Evolutionary conservation across 768 basidiomycete species (phyloP), one percentile per base, ranked within the genome.

Genomic region (Leucogyrophana mollusca): DNA sequence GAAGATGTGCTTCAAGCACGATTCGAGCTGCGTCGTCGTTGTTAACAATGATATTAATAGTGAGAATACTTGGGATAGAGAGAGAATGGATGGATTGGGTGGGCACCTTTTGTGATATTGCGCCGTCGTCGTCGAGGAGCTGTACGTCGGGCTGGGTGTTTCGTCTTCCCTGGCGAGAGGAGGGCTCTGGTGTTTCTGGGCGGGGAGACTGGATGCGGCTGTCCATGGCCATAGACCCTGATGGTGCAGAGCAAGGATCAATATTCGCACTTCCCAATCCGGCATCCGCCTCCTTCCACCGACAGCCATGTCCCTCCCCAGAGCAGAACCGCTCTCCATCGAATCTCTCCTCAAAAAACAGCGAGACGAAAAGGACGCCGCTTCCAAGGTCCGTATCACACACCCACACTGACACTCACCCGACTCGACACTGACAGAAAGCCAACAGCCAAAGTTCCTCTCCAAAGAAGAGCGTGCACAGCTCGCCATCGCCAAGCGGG

Each of bases 391-490:
- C 47, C 23, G 65, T 61, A n/a, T n/a, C n/a, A 21, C 37, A 10
- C 42, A 9, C 32, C 20, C 24, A 23, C 14, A 38, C 2, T 24
- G 11, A 40, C 37, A 13, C 27, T 30, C 7, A 30, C 27, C 7
- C n/a, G 6, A 21, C 35, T 37, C 35, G 16, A 7, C 16, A 18
- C 30, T 5, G 16, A 14, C 25, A n/a, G n/a, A n/a, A n/a, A n/a
- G n/a, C n/a, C n/a, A n/a, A n/a, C 38, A 97, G 94, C 95, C 95
- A 27, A 95, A 83, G 67, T 98, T 98, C 72, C 74, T 98, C 11
- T 82, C 90, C 2, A 98, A 90, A 68, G 90, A 94, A 54, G 90
- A 96, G 58, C 82, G 95, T 40, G 91, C 90, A 14, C 82, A 82
- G 59, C 69, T 96, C 27, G 95, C 95, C 3, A 88, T 97, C 50